A percentile compares a stretch with the other conserved stretches of the same genome.
Conservation (phyloP, 495 filamentous ascomycete genomes). For the Neurospora sp. region DNA sequence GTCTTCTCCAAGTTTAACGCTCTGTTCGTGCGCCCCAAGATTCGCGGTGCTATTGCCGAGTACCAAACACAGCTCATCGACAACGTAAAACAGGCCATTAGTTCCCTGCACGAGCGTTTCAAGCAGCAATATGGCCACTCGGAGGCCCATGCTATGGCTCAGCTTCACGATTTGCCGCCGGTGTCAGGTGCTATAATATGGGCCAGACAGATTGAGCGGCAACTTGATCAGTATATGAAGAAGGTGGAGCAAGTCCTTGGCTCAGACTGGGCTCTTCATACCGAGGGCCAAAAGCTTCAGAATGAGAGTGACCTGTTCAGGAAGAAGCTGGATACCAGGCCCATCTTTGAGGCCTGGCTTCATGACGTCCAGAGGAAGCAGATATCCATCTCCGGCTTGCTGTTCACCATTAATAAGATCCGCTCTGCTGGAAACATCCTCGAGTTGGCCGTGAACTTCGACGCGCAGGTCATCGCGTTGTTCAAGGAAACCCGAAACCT, state of each 20-base stretch:
- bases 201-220: constrained; percentile 92
- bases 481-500: constrained; percentile 99
- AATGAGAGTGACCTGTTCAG: constrained; percentile 81
- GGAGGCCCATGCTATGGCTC: constrained; percentile 94
- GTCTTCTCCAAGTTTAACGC: constrained; percentile 99
- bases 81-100: constrained; percentile 92
- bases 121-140: constrained; percentile 98
- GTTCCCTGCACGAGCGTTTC: constrained; percentile 86
- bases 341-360: constrained; percentile 91
- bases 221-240: constrained; percentile 91
- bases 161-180: constrained; percentile 86
- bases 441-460: constrained; percentile 90
- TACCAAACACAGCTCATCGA: constrained; percentile 97
- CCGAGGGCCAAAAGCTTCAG: constrained; percentile 89
- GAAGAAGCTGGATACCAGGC: constrained; percentile 88
- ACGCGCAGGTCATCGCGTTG: constrained; percentile 88
- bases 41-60: constrained; percentile 91
- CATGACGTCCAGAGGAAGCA: constrained; percentile 78
- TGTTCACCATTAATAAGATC: constrained; percentile 84
- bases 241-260: constrained; percentile 94
- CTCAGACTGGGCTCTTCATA: constrained; percentile 83
- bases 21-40: constrained; percentile 93
- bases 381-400: constrained; percentile 78
- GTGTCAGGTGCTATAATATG: constrained; percentile 95
- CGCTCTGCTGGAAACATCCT: constrained; percentile 75